Evolutionary conservation across 495 filamentous ascomycete genomes (phyloP).

Genomic region (Aspergillus carlsbadensis): DNA sequence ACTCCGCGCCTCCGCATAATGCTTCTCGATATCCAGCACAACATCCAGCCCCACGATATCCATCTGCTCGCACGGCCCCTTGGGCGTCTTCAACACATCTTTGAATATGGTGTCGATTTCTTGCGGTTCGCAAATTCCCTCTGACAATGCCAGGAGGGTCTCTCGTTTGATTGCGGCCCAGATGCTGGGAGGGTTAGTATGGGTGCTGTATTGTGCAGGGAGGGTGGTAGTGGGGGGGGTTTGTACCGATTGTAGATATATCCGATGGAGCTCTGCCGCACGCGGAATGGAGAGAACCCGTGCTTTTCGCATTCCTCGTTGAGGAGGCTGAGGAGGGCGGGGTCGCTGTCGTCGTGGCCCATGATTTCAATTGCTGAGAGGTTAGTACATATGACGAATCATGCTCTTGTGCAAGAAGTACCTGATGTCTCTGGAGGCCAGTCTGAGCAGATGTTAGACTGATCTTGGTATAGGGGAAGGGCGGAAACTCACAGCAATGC

Average conservation of each 20-base stretch:
- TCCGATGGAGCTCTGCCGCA: constrained; percentile 31
- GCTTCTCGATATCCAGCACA: constrained; percentile 38
- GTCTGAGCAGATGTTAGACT: too few relatives aligned
- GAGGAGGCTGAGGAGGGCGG: constrained; percentile 24
- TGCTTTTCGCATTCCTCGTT: constrained; percentile 27
- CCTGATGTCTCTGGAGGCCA: too few relatives aligned
- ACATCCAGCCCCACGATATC: constrained; percentile 42
- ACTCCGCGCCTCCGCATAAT: constrained; percentile 27
- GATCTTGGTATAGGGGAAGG: too few relatives aligned
- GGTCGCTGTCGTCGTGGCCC: constrained; percentile 32
- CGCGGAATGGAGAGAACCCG: constrained; percentile 40
- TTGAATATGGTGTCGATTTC: constrained; percentile 44
- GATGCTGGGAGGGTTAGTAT: constrained; percentile 20
- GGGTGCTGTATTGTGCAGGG: too few relatives aligned
- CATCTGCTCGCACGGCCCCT: constrained; percentile 42
- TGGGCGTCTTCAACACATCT: constrained; percentile 33
- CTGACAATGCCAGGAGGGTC: constrained; percentile 29
- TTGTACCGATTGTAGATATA: constrained; percentile 43
- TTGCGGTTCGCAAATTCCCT: constrained; percentile 31
- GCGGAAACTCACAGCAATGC: constrained; percentile 34
- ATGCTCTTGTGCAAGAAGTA: too few relatives aligned
- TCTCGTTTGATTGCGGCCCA: too few relatives aligned
- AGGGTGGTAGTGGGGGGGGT: too few relatives aligned
- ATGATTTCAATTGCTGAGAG: constrained; percentile 39
- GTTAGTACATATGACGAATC: too few relatives aligned